Evolutionary conservation across 1,284 basidiomycete genomes (phyloP).

Genomic region (Cryptococcus floricola): DNA sequence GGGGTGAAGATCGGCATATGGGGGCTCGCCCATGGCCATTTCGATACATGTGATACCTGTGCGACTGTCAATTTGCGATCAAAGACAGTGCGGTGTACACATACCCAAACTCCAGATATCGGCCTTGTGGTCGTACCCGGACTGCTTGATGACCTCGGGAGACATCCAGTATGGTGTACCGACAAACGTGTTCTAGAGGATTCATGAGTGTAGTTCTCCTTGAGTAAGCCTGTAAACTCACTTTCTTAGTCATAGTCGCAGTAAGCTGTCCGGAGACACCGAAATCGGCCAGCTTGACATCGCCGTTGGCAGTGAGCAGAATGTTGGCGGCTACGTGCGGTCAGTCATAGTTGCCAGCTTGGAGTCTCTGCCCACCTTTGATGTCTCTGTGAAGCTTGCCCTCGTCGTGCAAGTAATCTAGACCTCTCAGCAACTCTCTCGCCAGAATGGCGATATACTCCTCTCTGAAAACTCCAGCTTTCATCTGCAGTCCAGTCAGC

Average conservation of each 20-base stretch:
- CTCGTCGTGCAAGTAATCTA: constrained; percentile 90
- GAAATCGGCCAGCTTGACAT: constrained; percentile 96
- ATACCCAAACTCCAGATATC: constrained; percentile 91
- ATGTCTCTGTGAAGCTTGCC: constrained; percentile 98
- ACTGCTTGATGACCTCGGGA: constrained; percentile 98
- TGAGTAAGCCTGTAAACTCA: constrained; percentile 3
- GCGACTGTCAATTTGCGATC: constrained; percentile 5
- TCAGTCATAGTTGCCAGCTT: not conserved
- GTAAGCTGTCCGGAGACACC: constrained; percentile 98
- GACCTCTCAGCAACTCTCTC: constrained; percentile 81
- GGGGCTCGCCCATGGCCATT: constrained; percentile 93
- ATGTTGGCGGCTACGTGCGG: constrained; percentile 52
- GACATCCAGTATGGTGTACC: constrained; percentile 99
- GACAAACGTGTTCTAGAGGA: constrained; percentile 78
- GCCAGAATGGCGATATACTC: constrained; percentile 98
- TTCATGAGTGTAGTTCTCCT: not conserved
- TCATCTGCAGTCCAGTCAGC: constrained; percentile 64
- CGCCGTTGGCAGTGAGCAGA: constrained; percentile 85
- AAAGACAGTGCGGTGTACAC: constrained; percentile 1
- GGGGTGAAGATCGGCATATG: constrained; percentile 94
- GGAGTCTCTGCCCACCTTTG: constrained; percentile 64
- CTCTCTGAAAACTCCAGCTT: constrained; percentile 93
- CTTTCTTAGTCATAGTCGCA: constrained; percentile 91
- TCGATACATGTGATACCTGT: constrained; percentile 87
- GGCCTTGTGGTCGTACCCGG: constrained; percentile 97